phyloP scores from a whole-genome alignment of 495 filamentous ascomycete genomes.

The Polyplosphaeria fusca region DNA sequence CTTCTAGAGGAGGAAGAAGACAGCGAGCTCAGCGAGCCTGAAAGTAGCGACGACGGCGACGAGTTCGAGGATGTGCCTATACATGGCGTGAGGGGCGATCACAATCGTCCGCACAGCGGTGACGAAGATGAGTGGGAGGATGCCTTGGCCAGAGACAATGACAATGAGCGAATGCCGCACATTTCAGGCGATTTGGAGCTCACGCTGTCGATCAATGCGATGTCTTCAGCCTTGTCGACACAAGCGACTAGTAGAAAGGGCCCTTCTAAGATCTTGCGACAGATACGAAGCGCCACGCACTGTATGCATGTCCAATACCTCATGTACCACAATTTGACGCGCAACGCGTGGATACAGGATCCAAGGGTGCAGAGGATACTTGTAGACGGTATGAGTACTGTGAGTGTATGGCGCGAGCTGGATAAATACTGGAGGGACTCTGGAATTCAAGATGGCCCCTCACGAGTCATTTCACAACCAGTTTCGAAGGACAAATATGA shows the following conservation, averaged over 20 bases:
- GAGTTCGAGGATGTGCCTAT: slow-evolving; percentile 62
- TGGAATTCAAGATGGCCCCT: slow-evolving; percentile 52
- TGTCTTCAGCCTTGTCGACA: slow-evolving; percentile 46
- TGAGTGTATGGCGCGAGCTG: slow-evolving; percentile 62
- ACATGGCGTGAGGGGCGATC: slow-evolving; percentile 1
- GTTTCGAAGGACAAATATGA: slow-evolving; percentile 4
- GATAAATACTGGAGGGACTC: slow-evolving; percentile 68
- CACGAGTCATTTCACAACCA: slow-evolving; percentile 41
- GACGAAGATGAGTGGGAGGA: slow-evolving; percentile 89
- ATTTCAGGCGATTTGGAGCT: slow-evolving; percentile 66
- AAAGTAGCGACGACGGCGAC: slow-evolving; percentile 34
- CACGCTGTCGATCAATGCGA: slow-evolving; percentile 49
- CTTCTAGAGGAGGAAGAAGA: slow-evolving; percentile 54
- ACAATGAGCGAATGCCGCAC: slow-evolving; percentile 17
- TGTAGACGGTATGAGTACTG: slow-evolving; percentile 63
- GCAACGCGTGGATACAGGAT: slow-evolving; percentile 86
- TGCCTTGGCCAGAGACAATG: slow-evolving; percentile 46
- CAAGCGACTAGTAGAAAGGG: slow-evolving; percentile 69
- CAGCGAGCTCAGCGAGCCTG: slow-evolving; percentile 62
- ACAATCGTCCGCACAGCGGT: slow-evolving; percentile 54
- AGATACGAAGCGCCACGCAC: slow-evolving; percentile 73
- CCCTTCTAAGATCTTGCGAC: slow-evolving; percentile 76
- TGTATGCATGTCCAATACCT: slow-evolving; percentile 85
- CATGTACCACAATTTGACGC: slow-evolving; percentile 81
- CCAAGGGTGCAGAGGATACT: slow-evolving; percentile 72